A percentile compares a stretch with the other conserved stretches of the same genome.
Conservation (phyloP, 2,329 filamentous ascomycete genomes). For the Diatrype stigma region DNA sequence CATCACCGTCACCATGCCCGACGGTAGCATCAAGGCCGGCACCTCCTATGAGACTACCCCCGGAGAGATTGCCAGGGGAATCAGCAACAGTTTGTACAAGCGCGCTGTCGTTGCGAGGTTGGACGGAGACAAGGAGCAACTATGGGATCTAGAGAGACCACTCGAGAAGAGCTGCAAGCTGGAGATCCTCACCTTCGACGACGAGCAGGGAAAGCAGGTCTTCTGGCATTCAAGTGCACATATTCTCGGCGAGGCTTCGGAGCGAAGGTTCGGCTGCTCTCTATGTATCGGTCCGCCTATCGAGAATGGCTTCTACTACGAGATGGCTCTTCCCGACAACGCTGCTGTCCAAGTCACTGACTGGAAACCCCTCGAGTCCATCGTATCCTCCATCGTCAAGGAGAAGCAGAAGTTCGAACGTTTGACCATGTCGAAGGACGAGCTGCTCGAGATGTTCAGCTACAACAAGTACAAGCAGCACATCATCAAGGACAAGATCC, state of each 20-base stretch:
- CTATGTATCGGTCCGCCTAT: conserved; percentile 93
- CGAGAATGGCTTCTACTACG: conserved; percentile 92
- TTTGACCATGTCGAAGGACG: conserved; percentile 81
- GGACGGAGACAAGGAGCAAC: conserved; percentile 63
- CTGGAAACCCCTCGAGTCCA: conserved; percentile 78
- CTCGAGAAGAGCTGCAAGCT: conserved; percentile 84
- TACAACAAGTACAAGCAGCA: conserved; percentile 99
- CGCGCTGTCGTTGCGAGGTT: conserved; percentile 83
- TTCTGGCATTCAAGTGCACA: conserved; percentile 98
- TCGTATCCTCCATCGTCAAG: conserved; percentile 82
- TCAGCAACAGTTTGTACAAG: conserved; percentile 80
- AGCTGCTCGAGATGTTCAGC: conserved; percentile 91
- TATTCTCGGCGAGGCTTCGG: conserved; percentile 89
- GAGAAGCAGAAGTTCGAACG: conserved; percentile 96
- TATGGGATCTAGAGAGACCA: conserved; percentile 92
- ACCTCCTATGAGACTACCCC: conserved; percentile 92
- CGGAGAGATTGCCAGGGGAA: conserved; percentile 69
- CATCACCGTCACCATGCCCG: conserved; percentile 69
- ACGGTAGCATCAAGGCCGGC: conserved; percentile 67
- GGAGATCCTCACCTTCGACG: conserved; percentile 76
- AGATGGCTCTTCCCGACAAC: conserved; percentile 79
- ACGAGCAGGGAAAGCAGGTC: conserved; percentile 76
- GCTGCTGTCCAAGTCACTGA: conserved; percentile 69
- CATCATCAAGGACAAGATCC: conserved; percentile 90
- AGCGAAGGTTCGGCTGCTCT: conserved; percentile 84